Percentiles rank a stretch among this genome's conserved stretches.
These are phyloP conservation scores for Theobroma grandiflorum DNA, from an alignment of 441 rosid genomes.

Conservation along the genomic window DNA sequence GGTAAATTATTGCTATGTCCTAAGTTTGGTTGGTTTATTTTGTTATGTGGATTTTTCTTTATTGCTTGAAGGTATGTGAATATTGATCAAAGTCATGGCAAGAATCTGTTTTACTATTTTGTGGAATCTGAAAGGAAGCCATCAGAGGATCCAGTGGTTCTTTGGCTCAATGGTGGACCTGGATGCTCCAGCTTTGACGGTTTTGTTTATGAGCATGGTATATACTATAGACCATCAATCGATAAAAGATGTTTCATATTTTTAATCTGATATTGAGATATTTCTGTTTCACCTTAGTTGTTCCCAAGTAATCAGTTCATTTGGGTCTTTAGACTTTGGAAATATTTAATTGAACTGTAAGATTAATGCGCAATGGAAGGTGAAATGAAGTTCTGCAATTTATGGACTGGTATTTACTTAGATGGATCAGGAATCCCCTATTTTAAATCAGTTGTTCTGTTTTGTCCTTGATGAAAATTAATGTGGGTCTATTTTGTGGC, in stretches of 20 bases:
- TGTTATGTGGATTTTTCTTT: not conserved
- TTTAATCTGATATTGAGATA: not conserved
- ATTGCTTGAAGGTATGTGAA: constrained; percentile 59
- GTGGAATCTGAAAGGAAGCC: constrained; percentile 63
- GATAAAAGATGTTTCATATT: not conserved
- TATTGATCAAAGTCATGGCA: constrained; percentile 54
- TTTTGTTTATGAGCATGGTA: constrained; percentile 73
- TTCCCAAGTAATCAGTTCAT: not conserved
- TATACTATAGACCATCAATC: not conserved
- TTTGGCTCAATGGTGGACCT: constrained; percentile 84
- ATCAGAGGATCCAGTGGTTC: constrained; percentile 62
- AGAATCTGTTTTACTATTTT: constrained; percentile 65
- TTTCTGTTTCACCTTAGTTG: not conserved
- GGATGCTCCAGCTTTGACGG: constrained; percentile 81
- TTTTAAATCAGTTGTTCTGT: not conserved
- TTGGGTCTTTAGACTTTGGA: not conserved
- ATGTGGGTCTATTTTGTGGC: not conserved
- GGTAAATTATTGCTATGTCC: not conserved
- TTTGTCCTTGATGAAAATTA: not conserved
- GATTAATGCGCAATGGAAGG: not conserved
- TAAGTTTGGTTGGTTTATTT: not conserved
- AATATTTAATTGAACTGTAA: not conserved
- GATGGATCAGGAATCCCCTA: not conserved
- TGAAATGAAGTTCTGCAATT: not conserved
- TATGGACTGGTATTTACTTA: not conserved